Base-by-base conservation (phyloP, 371 early-diverging fungal species). In the Mortierella polycephala region DNA sequence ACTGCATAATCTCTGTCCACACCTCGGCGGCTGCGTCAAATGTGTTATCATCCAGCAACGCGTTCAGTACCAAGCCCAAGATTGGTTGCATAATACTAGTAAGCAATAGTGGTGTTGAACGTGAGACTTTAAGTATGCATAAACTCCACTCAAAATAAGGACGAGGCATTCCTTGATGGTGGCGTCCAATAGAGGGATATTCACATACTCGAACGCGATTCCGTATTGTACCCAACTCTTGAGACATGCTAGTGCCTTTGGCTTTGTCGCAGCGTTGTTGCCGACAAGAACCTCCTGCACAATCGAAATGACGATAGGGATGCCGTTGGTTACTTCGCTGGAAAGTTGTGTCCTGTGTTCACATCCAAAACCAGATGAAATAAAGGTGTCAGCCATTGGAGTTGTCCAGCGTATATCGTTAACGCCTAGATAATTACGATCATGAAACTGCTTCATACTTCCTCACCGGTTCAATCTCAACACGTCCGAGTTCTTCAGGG, bases 401-500 rank as follows among this genome's bases (percentile, higher is more conserved):
- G 4, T 30, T 30, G 30, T 30, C 4, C 30, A 30, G 30, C 5
- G 18, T 16, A 13, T 23, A 23, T 21, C 20, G n/a, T 60, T 47
- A 42, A 16, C 13, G 11, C 13, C 40, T 8, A 42, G 46, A 6
- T 46, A 10, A 30, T 30, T 1, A 1, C 30, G 30, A 30, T 30
- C 30, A 30, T 30, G 30, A 30, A 1, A 4, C 30, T 30, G 30
- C 30, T 20, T 50, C 76, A 68, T 87, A 88, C 86, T 83, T 87
- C 41, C 68, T 74, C 12, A 76, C 81, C 7, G 86, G 87, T 40
- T 85, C 71, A 13, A 93, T 64, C 54, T 89, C 85, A 7, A 87
- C 83, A 54, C 89, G 89, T 7, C 84, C 76, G 14, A 93, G 83
- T 71, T 94, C 94, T 80, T 96, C 94, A 11, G 95, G 93, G 6